phyloP scores from a whole-genome alignment of 2,329 filamentous ascomycete species.

The Scortechinia acanthostroma region DNA sequence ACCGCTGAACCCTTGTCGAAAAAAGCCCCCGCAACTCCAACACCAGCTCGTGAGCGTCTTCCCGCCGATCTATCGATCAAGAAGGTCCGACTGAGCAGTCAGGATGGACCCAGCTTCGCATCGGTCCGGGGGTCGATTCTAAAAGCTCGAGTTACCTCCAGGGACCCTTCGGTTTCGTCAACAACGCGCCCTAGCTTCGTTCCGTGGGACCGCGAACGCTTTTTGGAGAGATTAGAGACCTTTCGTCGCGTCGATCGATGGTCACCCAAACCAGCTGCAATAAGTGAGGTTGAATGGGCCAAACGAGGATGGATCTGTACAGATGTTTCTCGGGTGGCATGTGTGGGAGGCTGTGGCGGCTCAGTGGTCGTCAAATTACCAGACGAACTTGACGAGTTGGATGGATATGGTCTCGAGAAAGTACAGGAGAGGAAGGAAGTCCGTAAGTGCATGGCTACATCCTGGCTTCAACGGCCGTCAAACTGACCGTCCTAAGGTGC shows the following conservation, averaged over 20 bases:
- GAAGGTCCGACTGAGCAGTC: neutral
- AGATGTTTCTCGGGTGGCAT: conserved; percentile 8
- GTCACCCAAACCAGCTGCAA: conserved; percentile 8
- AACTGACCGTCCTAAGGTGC: neutral
- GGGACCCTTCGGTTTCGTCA: conserved; percentile 2
- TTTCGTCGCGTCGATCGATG: conserved; percentile 10
- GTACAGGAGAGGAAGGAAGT: conserved; percentile 1
- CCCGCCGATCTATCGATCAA: conserved; percentile 3
- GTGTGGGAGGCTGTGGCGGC: conserved; percentile 9
- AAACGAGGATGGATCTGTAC: conserved; percentile 10
- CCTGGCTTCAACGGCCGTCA: no score
- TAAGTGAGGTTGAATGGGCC: conserved; percentile 11
- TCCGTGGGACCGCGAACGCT: conserved; percentile 10
- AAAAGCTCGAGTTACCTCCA: neutral
- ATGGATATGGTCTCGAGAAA: neutral
- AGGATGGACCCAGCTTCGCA: neutral
- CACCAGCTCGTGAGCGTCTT: conserved; percentile 5
- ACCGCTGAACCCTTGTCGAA: conserved; percentile 7
- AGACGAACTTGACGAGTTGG: neutral
- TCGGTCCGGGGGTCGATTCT: neutral
- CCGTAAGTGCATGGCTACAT: no score
- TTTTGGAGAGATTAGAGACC: conserved; percentile 9
- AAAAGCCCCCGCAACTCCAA: conserved; percentile 3
- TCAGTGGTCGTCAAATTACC: conserved; percentile 8
- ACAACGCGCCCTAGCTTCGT: conserved; percentile 8